phyloP scores from a whole-genome alignment of 495 filamentous ascomycete genomes.

The Aspergillus avenaceus region DNA sequence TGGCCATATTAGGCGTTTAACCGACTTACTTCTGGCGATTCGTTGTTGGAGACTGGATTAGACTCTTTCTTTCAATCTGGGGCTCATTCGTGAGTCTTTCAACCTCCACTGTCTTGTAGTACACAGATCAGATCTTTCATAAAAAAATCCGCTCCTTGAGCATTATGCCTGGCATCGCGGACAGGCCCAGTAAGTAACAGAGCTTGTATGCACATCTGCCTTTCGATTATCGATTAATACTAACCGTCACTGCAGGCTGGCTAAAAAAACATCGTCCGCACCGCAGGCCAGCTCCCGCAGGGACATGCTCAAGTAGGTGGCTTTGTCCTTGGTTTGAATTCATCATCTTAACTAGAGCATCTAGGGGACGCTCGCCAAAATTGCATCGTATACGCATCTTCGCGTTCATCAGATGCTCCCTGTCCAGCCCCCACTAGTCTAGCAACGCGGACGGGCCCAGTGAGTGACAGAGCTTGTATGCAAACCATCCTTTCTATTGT shows the following conservation, averaged over 20 bases:
- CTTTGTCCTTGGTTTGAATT: neutral
- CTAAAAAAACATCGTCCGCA: slow-evolving; percentile 6
- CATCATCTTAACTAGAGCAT: neutral
- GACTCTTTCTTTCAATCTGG: neutral
- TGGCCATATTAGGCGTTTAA: neutral
- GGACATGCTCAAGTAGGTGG: neutral
- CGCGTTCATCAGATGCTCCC: neutral
- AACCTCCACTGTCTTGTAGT: neutral
- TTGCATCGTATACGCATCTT: neutral
- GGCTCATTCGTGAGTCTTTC: neutral
- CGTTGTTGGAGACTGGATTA: neutral
- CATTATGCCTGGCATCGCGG: slow-evolving; percentile 5
- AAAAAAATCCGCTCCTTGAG: neutral
- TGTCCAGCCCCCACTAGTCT: neutral
- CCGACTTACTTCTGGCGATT: neutral
- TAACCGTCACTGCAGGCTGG: slow-evolving; percentile 3
- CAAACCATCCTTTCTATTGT: neutral
- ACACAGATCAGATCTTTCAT: too few relatives aligned
- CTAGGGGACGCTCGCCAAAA: neutral
- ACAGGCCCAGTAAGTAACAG: slow-evolving; percentile 10
- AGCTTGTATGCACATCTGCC: slow-evolving; percentile 3
- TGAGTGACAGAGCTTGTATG: slow-evolving; percentile 12
- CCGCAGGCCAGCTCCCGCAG: neutral
- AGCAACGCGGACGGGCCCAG: slow-evolving; percentile 8
- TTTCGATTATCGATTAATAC: neutral